Evolutionary conservation across 2,329 filamentous ascomycete genomes (phyloP).

Genomic region (Talaromyces verruculosus): DNA sequence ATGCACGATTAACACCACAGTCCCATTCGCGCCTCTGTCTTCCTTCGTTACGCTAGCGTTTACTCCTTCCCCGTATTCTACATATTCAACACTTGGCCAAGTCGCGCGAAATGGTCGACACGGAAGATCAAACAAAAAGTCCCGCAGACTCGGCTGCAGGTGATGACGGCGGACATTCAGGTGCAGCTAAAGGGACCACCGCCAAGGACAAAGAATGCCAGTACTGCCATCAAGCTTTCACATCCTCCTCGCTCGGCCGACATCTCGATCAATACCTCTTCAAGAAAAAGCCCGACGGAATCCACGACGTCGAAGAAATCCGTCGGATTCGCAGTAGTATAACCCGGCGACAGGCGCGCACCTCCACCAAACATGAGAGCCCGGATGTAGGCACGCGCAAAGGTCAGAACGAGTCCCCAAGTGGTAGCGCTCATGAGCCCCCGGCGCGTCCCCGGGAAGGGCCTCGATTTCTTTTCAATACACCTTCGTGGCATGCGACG

Average conservation of each 20-base stretch:
- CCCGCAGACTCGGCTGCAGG: constrained; percentile 17
- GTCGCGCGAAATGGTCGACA: constrained; percentile 16
- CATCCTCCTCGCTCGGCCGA: constrained; percentile 86
- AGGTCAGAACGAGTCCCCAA: constrained; percentile 35
- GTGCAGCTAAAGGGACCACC: constrained; percentile 36
- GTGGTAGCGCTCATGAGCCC: constrained; percentile 36
- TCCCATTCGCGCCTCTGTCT: not conserved
- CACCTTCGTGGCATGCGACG: constrained; percentile 71
- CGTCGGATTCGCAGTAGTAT: constrained; percentile 78
- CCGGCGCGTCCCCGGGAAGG: constrained; percentile 38
- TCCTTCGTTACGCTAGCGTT: not conserved
- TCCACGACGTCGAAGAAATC: constrained; percentile 90
- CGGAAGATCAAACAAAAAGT: constrained; percentile 16
- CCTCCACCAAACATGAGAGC: constrained; percentile 59
- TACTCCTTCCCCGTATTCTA: not conserved
- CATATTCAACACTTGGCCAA: not conserved
- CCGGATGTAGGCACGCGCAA: constrained; percentile 59
- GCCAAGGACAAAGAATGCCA: constrained; percentile 84
- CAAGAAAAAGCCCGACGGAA: constrained; percentile 87
- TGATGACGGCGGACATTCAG: constrained; percentile 15
- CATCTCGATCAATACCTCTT: constrained; percentile 94
- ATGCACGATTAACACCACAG: not conserved
- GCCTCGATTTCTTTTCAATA: constrained; percentile 55
- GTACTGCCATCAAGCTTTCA: constrained; percentile 86
- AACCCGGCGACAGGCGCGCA: constrained; percentile 78